Base-by-base conservation (phyloP, 208 protist genomes). In the Lotmaria passim region DNA sequence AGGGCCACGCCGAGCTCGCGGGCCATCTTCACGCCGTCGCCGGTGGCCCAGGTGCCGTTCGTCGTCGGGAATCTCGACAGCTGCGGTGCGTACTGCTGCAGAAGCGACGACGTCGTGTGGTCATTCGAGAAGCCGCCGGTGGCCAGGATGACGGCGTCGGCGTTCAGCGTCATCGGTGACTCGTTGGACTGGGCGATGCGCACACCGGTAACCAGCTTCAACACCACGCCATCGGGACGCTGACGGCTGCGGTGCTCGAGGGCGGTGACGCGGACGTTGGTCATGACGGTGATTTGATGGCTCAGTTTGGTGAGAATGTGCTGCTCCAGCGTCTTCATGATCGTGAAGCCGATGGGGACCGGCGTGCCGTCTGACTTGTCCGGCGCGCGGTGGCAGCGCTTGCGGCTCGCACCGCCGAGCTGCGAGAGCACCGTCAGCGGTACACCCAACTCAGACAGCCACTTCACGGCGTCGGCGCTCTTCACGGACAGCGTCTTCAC, bases 101-200 rank as follows among this genome's bases (percentile, higher is more conserved):
- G 75, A n/a, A 98, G 75, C 7, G 90, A 94, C 24, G 72, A 44
- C 19, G 53, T 59, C 7, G 60, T 78, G 60, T 69, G 63, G 69
- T 93, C 85, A 64, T 90, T 85, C 55, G 80, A 87, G 77, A 90
- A 98, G 51, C 95, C 95, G 51, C 95, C 95, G 24, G 93, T 96
- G 62, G 93, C 79, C 33, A 98, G 82, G 59, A 98, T 86, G 53
- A 97, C 88, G 51, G 93, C 79, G 60, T 93, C 88, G n/a, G 81
- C 84, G 59, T 74, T 75, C 15, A 90, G 56, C 47, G 75, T 69
- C 73, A 87, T 85, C 31, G 47, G 17, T 24, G 67, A 10, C 24
- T 57, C 69, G 59, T 70, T 51, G 19, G 58, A 23, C 50, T 73
- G 67, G 0, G 31, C 33, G 53, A 73, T 52, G 31, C 66, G 62